Percentiles rank a stretch among this genome's conserved stretches.
Conservation (phyloP, 306 rosid genomes). For the Gleditsia sinensis region DNA sequence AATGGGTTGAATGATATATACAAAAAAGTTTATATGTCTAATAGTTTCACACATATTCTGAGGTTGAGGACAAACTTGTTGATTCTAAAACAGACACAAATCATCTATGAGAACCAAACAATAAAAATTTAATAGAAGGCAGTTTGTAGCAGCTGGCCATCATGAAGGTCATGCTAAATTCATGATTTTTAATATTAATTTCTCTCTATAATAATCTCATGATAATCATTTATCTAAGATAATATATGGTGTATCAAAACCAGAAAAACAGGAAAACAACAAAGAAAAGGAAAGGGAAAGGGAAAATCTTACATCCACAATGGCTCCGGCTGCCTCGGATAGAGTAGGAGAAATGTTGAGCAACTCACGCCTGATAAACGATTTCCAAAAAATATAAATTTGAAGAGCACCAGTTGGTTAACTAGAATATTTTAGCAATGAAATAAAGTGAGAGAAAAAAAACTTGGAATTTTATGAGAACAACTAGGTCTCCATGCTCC, state of each 20-base stretch:
- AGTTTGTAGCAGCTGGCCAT: not conserved
- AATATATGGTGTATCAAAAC: conserved; percentile 1
- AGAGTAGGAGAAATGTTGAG: conserved; percentile 81
- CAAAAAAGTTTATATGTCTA: too few species aligned
- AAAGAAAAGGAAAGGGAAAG: not conserved
- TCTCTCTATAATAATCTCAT: not conserved
- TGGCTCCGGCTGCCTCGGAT: conserved; percentile 87
- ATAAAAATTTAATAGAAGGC: not conserved
- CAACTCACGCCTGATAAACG: conserved; percentile 68
- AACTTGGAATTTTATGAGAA: not conserved
- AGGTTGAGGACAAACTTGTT: not conserved
- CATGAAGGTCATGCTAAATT: not conserved
- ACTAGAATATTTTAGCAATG: not conserved
- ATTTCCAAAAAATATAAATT: not conserved
- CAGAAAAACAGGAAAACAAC: not conserved
- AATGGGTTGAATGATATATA: not conserved
- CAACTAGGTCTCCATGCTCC: not conserved
- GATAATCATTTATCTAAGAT: not conserved
- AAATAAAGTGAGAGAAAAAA: not conserved
- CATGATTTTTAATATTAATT: not conserved
- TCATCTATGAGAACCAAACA: not conserved
- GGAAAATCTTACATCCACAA: conserved; percentile 64
- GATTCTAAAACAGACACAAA: not conserved
- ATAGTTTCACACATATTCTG: not conserved
- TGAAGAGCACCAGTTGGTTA: not conserved